Evolutionary conservation across 371 early-diverging fungal species (phyloP), one percentile per base, ranked within the genome.

Genomic region (Mortierella sp.): DNA sequence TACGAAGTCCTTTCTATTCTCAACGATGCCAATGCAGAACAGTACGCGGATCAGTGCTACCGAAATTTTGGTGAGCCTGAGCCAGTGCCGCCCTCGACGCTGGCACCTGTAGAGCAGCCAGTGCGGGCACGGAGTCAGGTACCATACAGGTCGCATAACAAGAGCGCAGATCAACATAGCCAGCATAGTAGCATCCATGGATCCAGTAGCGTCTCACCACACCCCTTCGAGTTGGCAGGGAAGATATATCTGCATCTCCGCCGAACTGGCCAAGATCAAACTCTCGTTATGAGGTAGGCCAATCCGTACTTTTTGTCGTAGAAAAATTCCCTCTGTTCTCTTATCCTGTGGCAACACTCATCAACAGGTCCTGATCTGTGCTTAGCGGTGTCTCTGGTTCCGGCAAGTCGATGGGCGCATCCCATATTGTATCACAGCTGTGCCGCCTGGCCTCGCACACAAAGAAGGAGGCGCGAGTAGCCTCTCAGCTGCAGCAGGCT

Each of bases 301-400:
- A 31, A 9, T 28, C 3, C 4, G 3, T 28, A 8, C 6, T 21
- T 12, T 23, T 1, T 23, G 17, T 37, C 6, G 3, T 3, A 28
- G 9, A 1, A 14, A 4, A 4, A 6, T 11, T 27, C 28, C 41
- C 56, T 19, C 5, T 12, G 11, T 37, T 12, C 11, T 51, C 24
- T 21, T 41, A 2, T 19, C 19, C 15, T 50, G 19, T 17, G 4
- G 8, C 19, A 4, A 3, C 24, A 24, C 27, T 26, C 41, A 4
- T 46, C 2, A 30, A 11, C 37, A 34, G 37, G 4, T 31, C 31
- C 23, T 30, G 24, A n/a, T 31, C 15, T 21, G 7, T 24, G 28
- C n/a, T 43, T 70, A 92, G 93, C 60, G 97, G 97, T 31, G 87
- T 92, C 46, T 86, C 90, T 24, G 96, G 95, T 9, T 89, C 91